These are phyloP conservation scores for Phytophthora tentaculata DNA, from an alignment of 352 stramenopile species.

Conservation along the genomic window DNA sequence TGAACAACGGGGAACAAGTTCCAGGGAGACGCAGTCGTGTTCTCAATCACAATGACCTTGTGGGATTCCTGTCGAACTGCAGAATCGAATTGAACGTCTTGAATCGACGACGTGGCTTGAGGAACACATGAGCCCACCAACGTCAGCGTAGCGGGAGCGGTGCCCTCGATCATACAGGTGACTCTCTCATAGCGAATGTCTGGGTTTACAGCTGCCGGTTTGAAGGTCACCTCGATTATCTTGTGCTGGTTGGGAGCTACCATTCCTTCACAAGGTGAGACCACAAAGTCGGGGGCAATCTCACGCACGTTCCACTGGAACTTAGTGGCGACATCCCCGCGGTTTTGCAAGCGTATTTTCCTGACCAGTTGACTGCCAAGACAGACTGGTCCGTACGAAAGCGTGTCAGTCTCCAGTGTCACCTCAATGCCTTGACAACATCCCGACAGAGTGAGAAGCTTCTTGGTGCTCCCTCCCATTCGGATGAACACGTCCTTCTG, in stretches of 20 bases:
- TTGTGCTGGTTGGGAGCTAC: slow-evolving; percentile 88
- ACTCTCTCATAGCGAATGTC: slow-evolving; percentile 92
- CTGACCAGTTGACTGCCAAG: slow-evolving; percentile 84
- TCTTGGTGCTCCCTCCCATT: slow-evolving; percentile 71
- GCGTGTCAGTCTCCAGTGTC: slow-evolving; percentile 84
- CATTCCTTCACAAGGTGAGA: slow-evolving; percentile 83
- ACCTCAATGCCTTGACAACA: slow-evolving; percentile 93
- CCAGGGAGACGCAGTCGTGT: slow-evolving; percentile 83
- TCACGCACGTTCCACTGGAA: slow-evolving; percentile 86
- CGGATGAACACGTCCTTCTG: slow-evolving; percentile 68
- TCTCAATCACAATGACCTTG: slow-evolving; percentile 80
- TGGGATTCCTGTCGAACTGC: slow-evolving; percentile 70
- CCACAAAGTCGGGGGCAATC: slow-evolving; percentile 84
- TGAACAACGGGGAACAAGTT: slow-evolving; percentile 89
- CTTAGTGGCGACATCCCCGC: slow-evolving; percentile 87
- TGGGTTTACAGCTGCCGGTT: slow-evolving; percentile 70
- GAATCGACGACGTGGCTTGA: slow-evolving; percentile 87
- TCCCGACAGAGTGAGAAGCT: slow-evolving; percentile 83
- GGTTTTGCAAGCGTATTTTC: slow-evolving; percentile 90
- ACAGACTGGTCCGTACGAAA: slow-evolving; percentile 92
- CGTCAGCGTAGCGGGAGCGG: slow-evolving; percentile 66
- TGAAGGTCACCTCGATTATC: slow-evolving; percentile 92
- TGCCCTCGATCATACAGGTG: slow-evolving; percentile 68
- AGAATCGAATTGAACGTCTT: slow-evolving; percentile 87
- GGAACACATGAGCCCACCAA: slow-evolving; percentile 88